phyloP scores from a whole-genome alignment of 441 rosid species.

The Gossypium trilobum region DNA sequence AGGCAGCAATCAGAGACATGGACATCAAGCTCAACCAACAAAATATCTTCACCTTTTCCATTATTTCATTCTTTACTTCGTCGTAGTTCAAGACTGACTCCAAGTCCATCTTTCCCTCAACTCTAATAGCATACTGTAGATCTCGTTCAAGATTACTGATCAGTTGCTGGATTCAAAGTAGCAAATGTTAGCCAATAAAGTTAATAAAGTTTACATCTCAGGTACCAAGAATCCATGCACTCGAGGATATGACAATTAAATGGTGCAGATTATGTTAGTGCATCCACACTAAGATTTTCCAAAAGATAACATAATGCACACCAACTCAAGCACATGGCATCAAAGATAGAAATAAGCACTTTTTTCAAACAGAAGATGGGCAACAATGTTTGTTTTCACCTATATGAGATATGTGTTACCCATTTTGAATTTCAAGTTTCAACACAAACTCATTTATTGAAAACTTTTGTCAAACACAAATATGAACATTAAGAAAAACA shows the following conservation, averaged over 20 bases:
- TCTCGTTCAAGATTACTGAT: constrained; percentile 86
- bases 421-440: background rate
- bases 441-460: background rate
- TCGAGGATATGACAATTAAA: background rate
- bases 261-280: background rate
- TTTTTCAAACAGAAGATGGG: background rate
- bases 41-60: constrained; percentile 54
- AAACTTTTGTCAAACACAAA: background rate
- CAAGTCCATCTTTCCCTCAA: constrained; percentile 90
- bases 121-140: constrained; percentile 86
- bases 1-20: constrained; percentile 17
- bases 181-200: constrained; percentile 26
- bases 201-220: background rate
- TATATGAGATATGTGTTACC: background rate
- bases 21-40: constrained; percentile 16
- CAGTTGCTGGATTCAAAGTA: constrained; percentile 60
- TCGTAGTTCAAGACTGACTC: constrained; percentile 79
- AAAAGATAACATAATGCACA: background rate
- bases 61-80: constrained; percentile 71
- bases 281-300: background rate
- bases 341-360: background rate
- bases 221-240: background rate
- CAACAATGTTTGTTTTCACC: background rate
- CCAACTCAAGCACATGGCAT: background rate
- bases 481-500: background rate